phyloP scores from a whole-genome alignment of 148 eudicot genomes.

The Heliamphora exappendiculata region DNA sequence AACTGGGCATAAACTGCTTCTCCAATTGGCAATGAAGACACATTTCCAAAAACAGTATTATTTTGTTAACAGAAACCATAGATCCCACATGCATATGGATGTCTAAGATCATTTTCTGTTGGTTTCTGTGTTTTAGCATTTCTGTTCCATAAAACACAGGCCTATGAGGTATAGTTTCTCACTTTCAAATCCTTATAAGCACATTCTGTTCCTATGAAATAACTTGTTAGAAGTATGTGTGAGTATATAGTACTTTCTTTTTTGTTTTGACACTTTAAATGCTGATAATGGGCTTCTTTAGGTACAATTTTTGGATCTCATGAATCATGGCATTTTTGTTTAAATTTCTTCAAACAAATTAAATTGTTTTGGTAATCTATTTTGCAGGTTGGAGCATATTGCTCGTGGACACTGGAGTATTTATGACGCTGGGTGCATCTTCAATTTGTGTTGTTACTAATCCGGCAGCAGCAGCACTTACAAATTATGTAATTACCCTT shows the following conservation, averaged over 20 bases:
- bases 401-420: neutral
- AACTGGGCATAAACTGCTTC: neutral
- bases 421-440: constrained; percentile 7
- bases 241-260: too few species aligned
- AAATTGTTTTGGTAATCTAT: neutral
- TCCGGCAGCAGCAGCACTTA: constrained; percentile 11
- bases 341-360: neutral
- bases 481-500: constrained; percentile 18
- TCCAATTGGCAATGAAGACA: neutral
- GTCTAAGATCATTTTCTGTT: too few species aligned
- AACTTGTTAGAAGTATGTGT: neutral
- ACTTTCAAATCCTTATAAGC: neutral
- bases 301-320: neutral
- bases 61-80: too few species aligned
- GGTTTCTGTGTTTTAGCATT: too few species aligned
- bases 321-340: neutral
- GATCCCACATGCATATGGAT: too few species aligned
- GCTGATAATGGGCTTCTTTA: neutral
- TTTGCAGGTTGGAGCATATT: constrained; percentile 12
- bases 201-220: neutral
- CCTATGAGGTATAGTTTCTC: neutral
- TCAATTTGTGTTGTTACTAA: constrained; percentile 12
- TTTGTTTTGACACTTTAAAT: neutral
- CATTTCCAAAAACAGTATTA: too few species aligned
- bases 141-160: neutral